Evolutionary conservation across 2,329 filamentous ascomycete genomes (phyloP), one percentile per base, ranked within the genome.

Genomic region (Stagonosporopsis chrysanthemi): DNA sequence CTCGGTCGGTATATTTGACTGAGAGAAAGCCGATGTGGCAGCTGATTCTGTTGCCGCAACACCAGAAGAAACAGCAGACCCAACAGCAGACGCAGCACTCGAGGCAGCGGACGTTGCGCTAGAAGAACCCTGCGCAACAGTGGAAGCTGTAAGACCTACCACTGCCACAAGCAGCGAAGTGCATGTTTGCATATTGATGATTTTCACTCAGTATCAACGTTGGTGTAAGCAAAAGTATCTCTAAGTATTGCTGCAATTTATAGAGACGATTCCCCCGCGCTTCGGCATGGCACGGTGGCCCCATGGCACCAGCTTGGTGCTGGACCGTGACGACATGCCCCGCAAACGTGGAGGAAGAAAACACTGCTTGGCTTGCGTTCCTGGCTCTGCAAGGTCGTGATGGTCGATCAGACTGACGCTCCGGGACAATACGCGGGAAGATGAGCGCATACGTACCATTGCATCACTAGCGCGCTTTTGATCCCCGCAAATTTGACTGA

Each of bases 1-100:
- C 31, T 75, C 75, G n/a, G 72, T 71, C 0, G 65, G 69, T 2
- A 71, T 66, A 36, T 69, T 43, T 3, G 60, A 58, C 35, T 70
- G 61, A 4, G 69, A 67, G 36, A 67, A 71, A 47, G 64, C 68
- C 15, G 67, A 56, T 6, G 63, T 44, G 23, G 36, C 38, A 44
- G 39, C 44, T 4, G 38, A n/a, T 23, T 36, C 43, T 31, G 36
- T 22, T 6, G 41, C 38, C 14, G 39, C 29, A 36, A 29, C 22
- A 24, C 14, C 15, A 22, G 29, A 51, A 4, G 17, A 28, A 22
- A 43, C 23, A 46, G 26, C n/a, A n/a, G 36, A 26, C 1, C 28
- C 24, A 24, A 29, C n/a, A 23, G 43, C 43, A 36, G 48, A 51
- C 19, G 28, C 38, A n/a, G 36, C 26, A n/a, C 35, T 39, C n/a